Percentiles rank a stretch among this genome's conserved stretches.
Evolutionary conservation across 257 asterid genomes (phyloP).

Genomic region (Solanum pennellii): DNA sequence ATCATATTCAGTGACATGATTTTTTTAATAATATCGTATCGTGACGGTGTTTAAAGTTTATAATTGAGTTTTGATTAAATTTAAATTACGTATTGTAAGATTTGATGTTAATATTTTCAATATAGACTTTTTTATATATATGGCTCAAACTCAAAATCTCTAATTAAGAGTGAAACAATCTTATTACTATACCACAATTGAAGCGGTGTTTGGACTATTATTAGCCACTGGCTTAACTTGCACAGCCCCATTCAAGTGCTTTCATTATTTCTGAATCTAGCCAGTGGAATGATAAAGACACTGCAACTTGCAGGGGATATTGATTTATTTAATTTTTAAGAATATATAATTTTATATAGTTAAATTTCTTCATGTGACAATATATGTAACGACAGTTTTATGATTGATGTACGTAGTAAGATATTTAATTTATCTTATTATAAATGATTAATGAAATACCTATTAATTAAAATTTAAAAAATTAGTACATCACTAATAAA

Average conservation of each 20-base stretch:
- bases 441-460: too few species aligned
- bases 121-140: fast-evolving
- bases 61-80: too few species aligned
- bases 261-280: background rate
- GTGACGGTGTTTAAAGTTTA: background rate
- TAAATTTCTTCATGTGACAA: background rate
- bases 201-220: background rate
- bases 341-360: too few species aligned
- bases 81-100: fast-evolving
- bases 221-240: background rate
- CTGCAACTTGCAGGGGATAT: background rate
- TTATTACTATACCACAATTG: background rate
- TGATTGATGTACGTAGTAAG: background rate
- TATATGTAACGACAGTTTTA: background rate
- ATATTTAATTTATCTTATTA: too few species aligned
- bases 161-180: too few species aligned
- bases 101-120: fast-evolving
- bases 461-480: too few species aligned
- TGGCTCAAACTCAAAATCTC: fast-evolving
- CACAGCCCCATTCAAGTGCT: background rate
- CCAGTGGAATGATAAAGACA: background rate
- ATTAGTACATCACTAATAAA: background rate
- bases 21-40: background rate
- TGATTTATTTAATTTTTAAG: background rate
- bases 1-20: background rate